Evolutionary conservation across 164 flowering plant genomes (phyloP).

Genomic region (Amborella trichopoda): DNA sequence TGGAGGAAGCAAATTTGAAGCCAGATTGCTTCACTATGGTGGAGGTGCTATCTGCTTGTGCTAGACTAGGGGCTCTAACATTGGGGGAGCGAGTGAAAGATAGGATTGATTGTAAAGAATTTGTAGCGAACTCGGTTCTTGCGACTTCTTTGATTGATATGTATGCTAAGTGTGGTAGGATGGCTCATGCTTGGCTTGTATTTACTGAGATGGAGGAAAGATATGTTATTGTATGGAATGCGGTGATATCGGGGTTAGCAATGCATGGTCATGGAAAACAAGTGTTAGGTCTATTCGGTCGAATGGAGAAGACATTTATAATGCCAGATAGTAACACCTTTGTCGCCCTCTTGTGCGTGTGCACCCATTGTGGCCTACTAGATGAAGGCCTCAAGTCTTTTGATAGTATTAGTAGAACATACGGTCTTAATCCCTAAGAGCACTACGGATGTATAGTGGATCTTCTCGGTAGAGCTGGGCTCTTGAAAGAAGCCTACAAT

Average conservation of each 20-base stretch:
- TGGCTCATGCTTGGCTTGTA: slow-evolving; percentile 14
- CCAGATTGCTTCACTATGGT: slow-evolving; percentile 28
- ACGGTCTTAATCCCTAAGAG: slow-evolving; percentile 12
- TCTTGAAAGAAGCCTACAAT: slow-evolving; percentile 16
- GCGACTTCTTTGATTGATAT: slow-evolving; percentile 51
- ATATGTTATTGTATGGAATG: slow-evolving; percentile 24
- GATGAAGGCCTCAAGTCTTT: slow-evolving; percentile 18
- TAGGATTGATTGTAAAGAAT: slow-evolving; percentile 13
- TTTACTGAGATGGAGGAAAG: slow-evolving; percentile 18
- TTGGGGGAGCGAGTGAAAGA: slow-evolving; percentile 13
- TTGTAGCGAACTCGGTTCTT: slow-evolving; percentile 13
- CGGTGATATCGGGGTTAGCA: slow-evolving; percentile 18
- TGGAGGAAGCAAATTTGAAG: slow-evolving; percentile 15
- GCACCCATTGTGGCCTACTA: slow-evolving; percentile 23
- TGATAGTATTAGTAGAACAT: slow-evolving; percentile 11
- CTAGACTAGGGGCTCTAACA: slow-evolving; percentile 18
- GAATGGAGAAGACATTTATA: slow-evolving; percentile 17
- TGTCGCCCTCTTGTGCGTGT: slow-evolving; percentile 19
- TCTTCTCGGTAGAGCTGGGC: slow-evolving; percentile 24
- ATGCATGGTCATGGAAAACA: slow-evolving; percentile 17
- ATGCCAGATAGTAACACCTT: slow-evolving; percentile 23
- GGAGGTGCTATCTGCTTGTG: slow-evolving; percentile 22
- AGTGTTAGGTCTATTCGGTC: slow-evolving; percentile 16
- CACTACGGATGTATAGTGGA: slow-evolving; percentile 29
- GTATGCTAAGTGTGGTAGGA: slow-evolving; percentile 57